A percentile compares a stretch with the other conserved stretches of the same genome.
These are phyloP conservation scores for Aegilops umbellulata DNA, from an alignment of 176 grass and related monocot species.

Conservation along the genomic window DNA sequence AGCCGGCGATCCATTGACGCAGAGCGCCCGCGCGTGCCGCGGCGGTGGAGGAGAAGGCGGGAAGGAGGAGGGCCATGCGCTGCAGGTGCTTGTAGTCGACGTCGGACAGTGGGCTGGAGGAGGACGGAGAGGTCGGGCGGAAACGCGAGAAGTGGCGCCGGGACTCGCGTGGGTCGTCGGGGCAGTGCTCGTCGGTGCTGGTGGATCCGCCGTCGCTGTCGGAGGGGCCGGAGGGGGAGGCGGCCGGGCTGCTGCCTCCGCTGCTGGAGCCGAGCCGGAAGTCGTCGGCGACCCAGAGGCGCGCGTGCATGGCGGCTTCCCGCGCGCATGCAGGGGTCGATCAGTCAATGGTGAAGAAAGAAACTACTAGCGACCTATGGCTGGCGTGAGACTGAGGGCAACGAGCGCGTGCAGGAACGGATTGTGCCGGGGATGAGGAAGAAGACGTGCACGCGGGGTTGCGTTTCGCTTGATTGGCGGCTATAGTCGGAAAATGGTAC, in stretches of 20 bases:
- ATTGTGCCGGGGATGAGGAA: too few relatives aligned
- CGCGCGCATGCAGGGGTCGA: background rate
- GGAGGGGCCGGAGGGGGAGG: background rate
- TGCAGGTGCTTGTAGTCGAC: conserved; percentile 26
- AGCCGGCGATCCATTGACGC: conserved; percentile 24
- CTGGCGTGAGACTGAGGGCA: too few relatives aligned
- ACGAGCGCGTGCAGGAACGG: too few relatives aligned
- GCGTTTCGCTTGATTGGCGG: too few relatives aligned
- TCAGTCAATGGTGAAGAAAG: background rate
- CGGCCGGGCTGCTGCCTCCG: conserved; percentile 1
- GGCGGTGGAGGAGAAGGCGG: background rate
- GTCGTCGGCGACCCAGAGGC: background rate
- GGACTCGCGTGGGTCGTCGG: background rate
- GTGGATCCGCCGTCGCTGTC: conserved; percentile 36
- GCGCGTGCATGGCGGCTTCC: background rate
- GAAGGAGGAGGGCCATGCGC: conserved; percentile 25
- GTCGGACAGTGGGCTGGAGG: background rate
- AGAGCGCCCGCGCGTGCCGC: background rate
- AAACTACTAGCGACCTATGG: too few relatives aligned
- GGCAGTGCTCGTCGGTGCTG: conserved; percentile 30
- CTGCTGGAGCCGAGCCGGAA: background rate
- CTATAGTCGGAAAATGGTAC: too few relatives aligned
- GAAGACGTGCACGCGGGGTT: too few relatives aligned
- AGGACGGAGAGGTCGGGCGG: background rate
- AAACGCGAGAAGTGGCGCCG: background rate